Evolutionary conservation across 2,329 filamentous ascomycete species (phyloP).

Genomic region (Neocatenulostroma microsporum): DNA sequence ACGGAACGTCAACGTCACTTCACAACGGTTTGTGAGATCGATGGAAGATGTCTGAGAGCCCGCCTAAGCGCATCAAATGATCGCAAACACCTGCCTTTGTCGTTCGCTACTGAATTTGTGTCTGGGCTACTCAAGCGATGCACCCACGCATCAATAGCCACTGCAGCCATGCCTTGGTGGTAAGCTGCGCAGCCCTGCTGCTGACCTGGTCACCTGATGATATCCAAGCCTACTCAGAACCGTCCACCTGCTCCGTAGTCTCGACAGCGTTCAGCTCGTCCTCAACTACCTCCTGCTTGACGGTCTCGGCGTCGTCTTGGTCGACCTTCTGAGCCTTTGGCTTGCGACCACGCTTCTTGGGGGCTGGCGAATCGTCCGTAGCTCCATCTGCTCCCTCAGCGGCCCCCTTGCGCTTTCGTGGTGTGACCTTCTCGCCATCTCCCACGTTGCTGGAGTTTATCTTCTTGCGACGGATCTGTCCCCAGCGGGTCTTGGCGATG

Average conservation of each 20-base stretch:
- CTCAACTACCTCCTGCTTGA: neutral
- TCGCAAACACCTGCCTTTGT: no score
- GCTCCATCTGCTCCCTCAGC: constrained; percentile 5
- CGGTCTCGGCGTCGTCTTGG: neutral
- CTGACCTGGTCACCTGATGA: neutral
- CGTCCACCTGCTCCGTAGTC: constrained; percentile 1
- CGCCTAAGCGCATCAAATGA: no score
- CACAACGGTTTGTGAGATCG: no score
- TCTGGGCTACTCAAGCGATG: neutral
- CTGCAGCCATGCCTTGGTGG: neutral
- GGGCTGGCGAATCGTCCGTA: constrained; percentile 5
- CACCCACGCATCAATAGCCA: neutral
- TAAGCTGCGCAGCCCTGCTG: neutral
- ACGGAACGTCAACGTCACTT: no score
- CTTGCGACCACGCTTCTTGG: constrained; percentile 8
- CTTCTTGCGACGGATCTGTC: constrained; percentile 21
- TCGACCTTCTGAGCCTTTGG: constrained; percentile 4
- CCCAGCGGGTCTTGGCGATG: constrained; percentile 19
- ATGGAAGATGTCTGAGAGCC: no score
- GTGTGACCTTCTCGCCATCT: constrained; percentile 9
- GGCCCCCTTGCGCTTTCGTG: constrained; percentile 14
- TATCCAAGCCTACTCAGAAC: neutral
- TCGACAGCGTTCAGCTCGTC: constrained; percentile 1
- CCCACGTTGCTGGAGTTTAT: constrained; percentile 7
- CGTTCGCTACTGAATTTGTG: no score